Evolutionary conservation across 176 grass and related monocot species (phyloP), one percentile per base, ranked within the genome.

Genomic region (Tillandsia fasciculata): DNA sequence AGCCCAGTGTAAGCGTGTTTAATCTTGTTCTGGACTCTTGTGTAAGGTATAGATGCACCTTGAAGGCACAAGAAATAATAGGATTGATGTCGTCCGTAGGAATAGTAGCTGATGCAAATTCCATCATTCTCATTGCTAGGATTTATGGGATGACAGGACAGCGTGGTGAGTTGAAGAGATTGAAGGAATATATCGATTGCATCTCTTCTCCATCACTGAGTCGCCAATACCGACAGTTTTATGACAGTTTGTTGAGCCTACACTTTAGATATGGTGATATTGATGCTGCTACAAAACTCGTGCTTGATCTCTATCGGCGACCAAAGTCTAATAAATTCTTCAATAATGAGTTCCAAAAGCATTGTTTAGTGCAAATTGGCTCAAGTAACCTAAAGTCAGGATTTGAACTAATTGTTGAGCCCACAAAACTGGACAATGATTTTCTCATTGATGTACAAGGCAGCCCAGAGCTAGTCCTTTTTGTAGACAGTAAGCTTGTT

Each of bases 21-120:
- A 97, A 97, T 73, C 81, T 90, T 74, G 87, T 97, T 73, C 78
- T 97, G 73, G 68, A 90, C 68, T 83, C 88, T 48, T 96, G 81
- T 72, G 78, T 87, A 58, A 83, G 72, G 20, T 92, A 83, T 67
- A 76, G 76, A 73, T 97, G 74, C 79, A 81, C 74, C 47, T 81
- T 97, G 53, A 97, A 85, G 77, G 78, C 86, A 71, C 73, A 81
- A 77, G 79, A 77, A 78, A 76, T 92, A 80, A 74, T 90, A 81
- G 81, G 92, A 64, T 53, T 92, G 74, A 92, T 92, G 82, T 71
- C 84, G 72, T 53, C 50, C 47, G 47, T 90, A 11, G 86, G 93
- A 23, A 66, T 78, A 66, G 68, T 87, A 56, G 89, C 49, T 0
- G 81, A 97, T 84, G 73, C 83, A 71, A 87, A 83, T 85, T 87